Evolutionary conservation across 1,139 yeast species (phyloP).

Genomic region (Insectozyma bohioensis): DNA sequence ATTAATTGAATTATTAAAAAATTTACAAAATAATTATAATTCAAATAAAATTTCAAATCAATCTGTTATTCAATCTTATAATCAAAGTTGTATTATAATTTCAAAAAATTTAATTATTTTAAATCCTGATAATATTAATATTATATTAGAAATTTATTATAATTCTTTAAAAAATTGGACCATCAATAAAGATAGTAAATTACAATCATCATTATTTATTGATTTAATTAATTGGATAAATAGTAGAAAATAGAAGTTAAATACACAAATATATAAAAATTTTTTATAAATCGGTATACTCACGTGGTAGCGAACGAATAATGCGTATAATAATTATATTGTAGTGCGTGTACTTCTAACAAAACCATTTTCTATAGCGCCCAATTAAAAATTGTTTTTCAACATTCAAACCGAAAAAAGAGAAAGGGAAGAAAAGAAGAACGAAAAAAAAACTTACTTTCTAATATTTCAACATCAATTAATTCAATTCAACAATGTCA

Average conservation of each 20-base stretch:
- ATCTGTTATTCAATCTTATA: slow-evolving; percentile 55
- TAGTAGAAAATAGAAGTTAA: slow-evolving; percentile 29
- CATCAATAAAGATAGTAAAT: slow-evolving; percentile 42
- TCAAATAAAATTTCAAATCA: slow-evolving; percentile 47
- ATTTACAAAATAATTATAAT: slow-evolving; percentile 41
- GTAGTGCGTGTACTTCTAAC: neutral
- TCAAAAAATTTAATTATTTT: slow-evolving; percentile 52
- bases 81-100: slow-evolving; percentile 61
- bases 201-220: slow-evolving; percentile 62
- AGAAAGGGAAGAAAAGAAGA: slow-evolving; percentile 5
- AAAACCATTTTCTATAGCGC: neutral
- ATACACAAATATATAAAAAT: neutral
- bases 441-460: neutral
- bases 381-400: slow-evolving; percentile 6
- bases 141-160: slow-evolving; percentile 56
- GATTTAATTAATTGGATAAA: slow-evolving; percentile 83
- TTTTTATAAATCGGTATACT: too few relatives aligned
- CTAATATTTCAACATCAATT: neutral
- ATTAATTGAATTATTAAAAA: slow-evolving; percentile 26
- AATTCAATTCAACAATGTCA: slow-evolving; percentile 47
- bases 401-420: neutral
- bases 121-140: slow-evolving; percentile 30
- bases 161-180: slow-evolving; percentile 64
- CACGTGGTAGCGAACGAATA: neutral
- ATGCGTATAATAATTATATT: too few relatives aligned